Base-by-base conservation (phyloP, 106 monocot species). In the Dioscorea zingiberensis region DNA sequence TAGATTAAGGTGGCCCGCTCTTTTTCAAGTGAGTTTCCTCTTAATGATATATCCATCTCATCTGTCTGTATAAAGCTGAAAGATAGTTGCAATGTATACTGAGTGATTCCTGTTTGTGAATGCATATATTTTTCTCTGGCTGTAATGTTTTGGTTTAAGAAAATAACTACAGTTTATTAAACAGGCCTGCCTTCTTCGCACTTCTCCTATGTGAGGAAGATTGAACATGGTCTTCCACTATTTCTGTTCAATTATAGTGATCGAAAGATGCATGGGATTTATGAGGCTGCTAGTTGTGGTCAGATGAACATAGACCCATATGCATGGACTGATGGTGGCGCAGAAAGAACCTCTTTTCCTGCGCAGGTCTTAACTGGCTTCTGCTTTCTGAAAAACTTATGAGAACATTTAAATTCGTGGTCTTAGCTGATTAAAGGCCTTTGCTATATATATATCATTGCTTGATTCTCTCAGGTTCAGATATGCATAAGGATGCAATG, bases 171-270 rank as follows among this genome's bases (percentile, higher is more conserved):
- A 18, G 54, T 78, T 45, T 54, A 55, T 46, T 66, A 62, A 28
- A 57, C 65, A 88, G 88, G 88, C 18, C 70, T 88, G 59, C 88
- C 88, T 0, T 62, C 74, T 14, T 6, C 46, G 21, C 84, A 88
- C 32, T 60, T 74, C 48, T 65, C 59, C 19, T 88, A 88, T 69
- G 71, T 88, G 56, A 75, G 58, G 69, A 84, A 84, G 25, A 73
- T 88, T 38, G 69, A 73, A 59, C 81, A 66, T 48, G 88, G 84
- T 14, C 25, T 88, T 27, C 88, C 84, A 12, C 64, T 88, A 55
- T 88, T 88, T 62, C 66, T 88, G 21, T 88, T 88, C 64, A 88
- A 84, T 58, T 84, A 78, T 51, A 76, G 47, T 72, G 65, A 80
- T 53, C 24, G 78, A 45, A 74, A 69, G 61, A 29, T 88, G 63